Conservation (phyloP, 176 grass and related monocot species). For the Aegilops tauschii region DNA sequence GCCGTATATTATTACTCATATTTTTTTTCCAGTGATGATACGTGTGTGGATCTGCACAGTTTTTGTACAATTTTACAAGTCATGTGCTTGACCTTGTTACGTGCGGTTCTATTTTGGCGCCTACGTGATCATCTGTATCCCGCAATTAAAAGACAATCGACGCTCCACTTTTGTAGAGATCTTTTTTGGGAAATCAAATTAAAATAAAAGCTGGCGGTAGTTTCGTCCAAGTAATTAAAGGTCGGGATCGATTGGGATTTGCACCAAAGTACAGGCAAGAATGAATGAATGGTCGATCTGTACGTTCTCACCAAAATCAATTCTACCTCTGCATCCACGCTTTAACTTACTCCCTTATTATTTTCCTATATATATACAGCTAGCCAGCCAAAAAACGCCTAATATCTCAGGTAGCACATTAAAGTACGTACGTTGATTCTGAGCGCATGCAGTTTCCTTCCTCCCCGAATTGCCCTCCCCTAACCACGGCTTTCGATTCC, state of each 20-base stretch:
- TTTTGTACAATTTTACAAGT: not conserved
- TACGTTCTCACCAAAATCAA: no score
- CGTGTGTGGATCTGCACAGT: no score
- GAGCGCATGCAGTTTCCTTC: not conserved
- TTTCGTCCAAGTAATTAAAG: not conserved
- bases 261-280: not conserved
- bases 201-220: not conserved
- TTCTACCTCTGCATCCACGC: no score
- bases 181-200: not conserved
- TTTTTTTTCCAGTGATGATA: no score
- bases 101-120: not conserved
- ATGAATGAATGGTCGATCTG: not conserved
- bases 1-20: no score
- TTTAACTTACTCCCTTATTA: no score
- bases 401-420: no score
- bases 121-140: not conserved
- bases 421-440: no score
- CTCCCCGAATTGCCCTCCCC: not conserved
- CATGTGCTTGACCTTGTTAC: no score
- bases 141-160: not conserved
- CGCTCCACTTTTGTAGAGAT: not conserved
- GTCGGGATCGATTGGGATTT: not conserved
- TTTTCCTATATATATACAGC: no score
- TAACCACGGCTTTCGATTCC: not conserved
- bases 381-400: no score